A percentile compares a stretch with the other conserved stretches of the same genome.
Evolutionary conservation across 2,329 filamentous ascomycete species (phyloP).

Genomic region (Didymella segeticola): DNA sequence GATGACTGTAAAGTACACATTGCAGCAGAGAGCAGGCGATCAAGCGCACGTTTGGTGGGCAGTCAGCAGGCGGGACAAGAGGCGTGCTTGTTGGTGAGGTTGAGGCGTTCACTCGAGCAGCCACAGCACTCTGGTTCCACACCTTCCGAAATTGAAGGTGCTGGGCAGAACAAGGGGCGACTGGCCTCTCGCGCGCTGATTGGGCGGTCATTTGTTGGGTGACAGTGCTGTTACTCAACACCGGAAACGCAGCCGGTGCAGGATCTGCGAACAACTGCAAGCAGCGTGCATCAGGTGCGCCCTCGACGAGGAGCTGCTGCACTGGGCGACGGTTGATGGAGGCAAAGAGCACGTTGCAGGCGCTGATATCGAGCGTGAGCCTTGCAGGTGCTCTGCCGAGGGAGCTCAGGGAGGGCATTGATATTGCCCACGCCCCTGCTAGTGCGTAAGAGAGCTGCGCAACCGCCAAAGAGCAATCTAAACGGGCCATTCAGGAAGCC

Average conservation of each 20-base stretch:
- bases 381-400: slow-evolving; percentile 5
- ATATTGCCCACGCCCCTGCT: slow-evolving; percentile 13
- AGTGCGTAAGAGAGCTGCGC: slow-evolving; percentile 14
- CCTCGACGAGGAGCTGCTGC: slow-evolving; percentile 4
- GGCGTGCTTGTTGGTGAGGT: neutral
- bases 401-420: slow-evolving; percentile 5
- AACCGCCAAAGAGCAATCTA: slow-evolving; percentile 12
- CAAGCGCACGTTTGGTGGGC: slow-evolving; percentile 2
- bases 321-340: neutral
- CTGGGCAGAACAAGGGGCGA: slow-evolving; percentile 11
- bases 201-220: slow-evolving; percentile 4
- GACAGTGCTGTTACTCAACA: slow-evolving; percentile 1
- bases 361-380: neutral
- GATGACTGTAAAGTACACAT: slow-evolving; percentile 4
- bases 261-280: slow-evolving; percentile 3
- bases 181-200: slow-evolving; percentile 5
- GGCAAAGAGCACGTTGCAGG: slow-evolving; percentile 4
- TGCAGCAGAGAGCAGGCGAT: slow-evolving; percentile 11
- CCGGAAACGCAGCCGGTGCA: neutral
- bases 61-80: neutral
- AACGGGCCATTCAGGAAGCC: slow-evolving; percentile 3
- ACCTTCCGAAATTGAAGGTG: slow-evolving; percentile 19
- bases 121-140: slow-evolving; percentile 16
- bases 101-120: slow-evolving; percentile 16
- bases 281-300: slow-evolving; percentile 2